Evolutionary conservation across 2,329 filamentous ascomycete species (phyloP).

Genomic region (Daldinia sp.): DNA sequence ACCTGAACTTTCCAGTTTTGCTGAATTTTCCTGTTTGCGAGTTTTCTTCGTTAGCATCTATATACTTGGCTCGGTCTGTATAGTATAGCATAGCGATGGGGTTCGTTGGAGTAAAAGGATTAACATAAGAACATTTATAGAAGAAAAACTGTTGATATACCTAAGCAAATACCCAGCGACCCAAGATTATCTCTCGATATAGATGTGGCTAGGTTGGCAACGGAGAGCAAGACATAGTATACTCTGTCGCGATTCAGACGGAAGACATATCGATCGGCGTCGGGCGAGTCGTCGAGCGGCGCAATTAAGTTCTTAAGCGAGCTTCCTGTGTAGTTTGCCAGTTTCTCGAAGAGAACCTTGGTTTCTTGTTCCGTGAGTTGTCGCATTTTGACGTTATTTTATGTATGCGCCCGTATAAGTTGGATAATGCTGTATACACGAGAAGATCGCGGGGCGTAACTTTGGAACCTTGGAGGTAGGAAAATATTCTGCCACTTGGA

Average conservation of each 20-base stretch:
- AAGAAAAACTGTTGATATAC: constrained; percentile 47
- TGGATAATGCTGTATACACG: neutral
- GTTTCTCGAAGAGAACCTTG: constrained; percentile 86
- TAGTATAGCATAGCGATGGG: neutral
- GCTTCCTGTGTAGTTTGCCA: constrained; percentile 90
- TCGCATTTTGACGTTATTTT: constrained; percentile 34
- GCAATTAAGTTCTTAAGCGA: constrained; percentile 87
- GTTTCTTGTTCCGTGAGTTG: constrained; percentile 77
- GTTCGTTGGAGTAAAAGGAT: neutral
- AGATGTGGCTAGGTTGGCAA: constrained; percentile 90
- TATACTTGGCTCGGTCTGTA: neutral
- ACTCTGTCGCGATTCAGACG: constrained; percentile 74
- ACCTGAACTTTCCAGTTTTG: constrained; percentile 92
- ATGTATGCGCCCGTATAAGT: constrained; percentile 4
- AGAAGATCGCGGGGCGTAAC: constrained; percentile 37
- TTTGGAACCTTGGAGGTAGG: neutral
- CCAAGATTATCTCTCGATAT: constrained; percentile 83
- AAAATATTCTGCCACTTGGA: constrained; percentile 40
- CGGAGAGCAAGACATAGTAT: constrained; percentile 89
- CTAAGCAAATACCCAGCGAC: constrained; percentile 86
- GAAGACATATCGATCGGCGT: constrained; percentile 84
- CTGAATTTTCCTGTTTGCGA: constrained; percentile 80
- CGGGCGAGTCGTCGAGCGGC: constrained; percentile 71
- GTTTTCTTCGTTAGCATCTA: constrained; percentile 9
- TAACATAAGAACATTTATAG: neutral